These are phyloP conservation scores for Apiospora pterosperma DNA, from an alignment of 2,329 filamentous ascomycete genomes.

Conservation along the genomic window DNA sequence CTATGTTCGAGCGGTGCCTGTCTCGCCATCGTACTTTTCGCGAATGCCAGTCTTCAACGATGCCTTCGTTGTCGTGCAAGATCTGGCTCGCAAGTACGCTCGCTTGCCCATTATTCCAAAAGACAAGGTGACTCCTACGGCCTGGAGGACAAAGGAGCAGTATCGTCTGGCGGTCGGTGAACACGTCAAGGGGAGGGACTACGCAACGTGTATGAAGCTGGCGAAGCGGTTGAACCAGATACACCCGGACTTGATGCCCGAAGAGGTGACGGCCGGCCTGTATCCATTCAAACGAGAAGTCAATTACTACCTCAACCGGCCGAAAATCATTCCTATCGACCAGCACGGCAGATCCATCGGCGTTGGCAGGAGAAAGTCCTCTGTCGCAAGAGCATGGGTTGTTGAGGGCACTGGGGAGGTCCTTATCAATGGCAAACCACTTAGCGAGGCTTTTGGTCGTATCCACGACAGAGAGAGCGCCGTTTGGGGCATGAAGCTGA, in stretches of 20 bases:
- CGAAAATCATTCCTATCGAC: constrained; percentile 67
- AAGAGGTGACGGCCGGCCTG: constrained; percentile 63
- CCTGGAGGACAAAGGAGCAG: constrained; percentile 77
- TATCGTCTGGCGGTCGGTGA: constrained; percentile 72
- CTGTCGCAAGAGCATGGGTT: constrained; percentile 78
- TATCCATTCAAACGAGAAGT: constrained; percentile 70
- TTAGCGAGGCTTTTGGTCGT: constrained; percentile 78
- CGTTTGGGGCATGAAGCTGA: constrained; percentile 83
- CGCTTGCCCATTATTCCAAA: constrained; percentile 66
- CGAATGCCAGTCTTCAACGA: constrained; percentile 84
- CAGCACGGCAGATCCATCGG: constrained; percentile 74
- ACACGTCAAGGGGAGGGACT: constrained; percentile 71
- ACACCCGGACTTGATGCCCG: constrained; percentile 71
- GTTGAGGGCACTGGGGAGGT: constrained; percentile 93
- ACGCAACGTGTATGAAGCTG: constrained; percentile 70
- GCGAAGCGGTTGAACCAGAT: constrained; percentile 83
- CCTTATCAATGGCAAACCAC: constrained; percentile 82
- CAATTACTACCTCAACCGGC: constrained; percentile 64
- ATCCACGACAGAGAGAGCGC: constrained; percentile 94
- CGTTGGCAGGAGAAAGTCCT: constrained; percentile 83
- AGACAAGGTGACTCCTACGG: constrained; percentile 66
- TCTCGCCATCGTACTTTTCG: constrained; percentile 93
- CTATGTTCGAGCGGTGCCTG: constrained; percentile 73
- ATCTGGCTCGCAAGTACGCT: constrained; percentile 68
- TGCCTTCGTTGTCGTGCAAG: constrained; percentile 69